Conservation (phyloP, 352 stramenopile genomes). For the Phytophthora foliorum region DNA sequence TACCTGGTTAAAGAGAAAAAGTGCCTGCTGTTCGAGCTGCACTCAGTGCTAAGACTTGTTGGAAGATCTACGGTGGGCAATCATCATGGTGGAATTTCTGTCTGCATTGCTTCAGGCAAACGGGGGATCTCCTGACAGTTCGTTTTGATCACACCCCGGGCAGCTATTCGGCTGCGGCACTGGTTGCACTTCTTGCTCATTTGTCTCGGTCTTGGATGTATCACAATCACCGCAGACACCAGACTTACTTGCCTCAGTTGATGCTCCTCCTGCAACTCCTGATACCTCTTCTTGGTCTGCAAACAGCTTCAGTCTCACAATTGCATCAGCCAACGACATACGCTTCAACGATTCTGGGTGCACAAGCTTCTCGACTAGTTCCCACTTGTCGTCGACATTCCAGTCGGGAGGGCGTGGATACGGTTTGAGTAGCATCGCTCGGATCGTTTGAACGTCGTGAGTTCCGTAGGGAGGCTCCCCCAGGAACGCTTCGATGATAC, state of each 20-base stretch:
- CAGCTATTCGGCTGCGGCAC: neutral
- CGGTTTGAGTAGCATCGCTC: constrained; percentile 14
- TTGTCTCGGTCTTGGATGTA: neutral
- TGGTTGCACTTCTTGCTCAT: neutral
- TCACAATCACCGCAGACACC: constrained; percentile 13
- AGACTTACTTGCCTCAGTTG: neutral
- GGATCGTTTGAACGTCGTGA: constrained; percentile 2
- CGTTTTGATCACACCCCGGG: constrained; percentile 9
- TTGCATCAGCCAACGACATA: constrained; percentile 16
- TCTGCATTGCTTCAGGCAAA: constrained; percentile 2
- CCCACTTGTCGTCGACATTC: constrained; percentile 31
- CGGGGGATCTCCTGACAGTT: neutral
- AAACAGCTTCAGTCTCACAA: constrained; percentile 19
- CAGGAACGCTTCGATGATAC: constrained; percentile 12
- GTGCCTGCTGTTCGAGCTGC: too few relatives aligned
- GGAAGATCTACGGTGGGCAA: neutral
- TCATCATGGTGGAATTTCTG: neutral
- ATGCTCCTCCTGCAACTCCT: neutral
- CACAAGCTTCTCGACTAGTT: constrained; percentile 19
- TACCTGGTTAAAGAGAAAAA: too few relatives aligned
- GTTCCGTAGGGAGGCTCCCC: constrained; percentile 12
- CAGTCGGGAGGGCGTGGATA: constrained; percentile 17
- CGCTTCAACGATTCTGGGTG: constrained; percentile 13
- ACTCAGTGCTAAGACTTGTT: too few relatives aligned
- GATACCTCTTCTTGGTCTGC: constrained; percentile 16